Base-by-base conservation (phyloP, 768 basidiomycete genomes). In the Dioszegia aurantiaca region DNA sequence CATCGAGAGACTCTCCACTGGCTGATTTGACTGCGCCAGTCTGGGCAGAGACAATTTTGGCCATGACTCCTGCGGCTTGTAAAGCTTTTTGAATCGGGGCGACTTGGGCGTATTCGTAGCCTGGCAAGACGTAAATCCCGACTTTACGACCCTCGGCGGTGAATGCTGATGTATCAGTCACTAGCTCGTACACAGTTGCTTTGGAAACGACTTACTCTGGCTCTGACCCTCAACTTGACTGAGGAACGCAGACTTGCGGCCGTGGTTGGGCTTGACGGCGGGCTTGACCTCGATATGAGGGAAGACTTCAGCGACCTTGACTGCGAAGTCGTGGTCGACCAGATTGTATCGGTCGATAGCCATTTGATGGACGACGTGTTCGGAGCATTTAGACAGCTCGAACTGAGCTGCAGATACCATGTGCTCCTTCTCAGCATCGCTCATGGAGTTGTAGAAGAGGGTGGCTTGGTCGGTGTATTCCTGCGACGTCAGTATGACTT, bases 371-470 rank as follows among this genome's bases (percentile, higher is more conserved):
- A 93, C 87, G 2, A 79, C 76, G 0, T 82, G 81, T 65, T 91
- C 88, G 51, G 89, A 86, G 76, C 87, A 88, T 69, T 91, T 89
- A 57, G 84, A 85, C 31, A 94, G 81, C 77, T 92, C 90, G 73
- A 94, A 93, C 12, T 84, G 83, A 58, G 88, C 80, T 4, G 88
- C 90, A 3, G 78, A 69, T 47, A 84, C 77, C 28, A 91, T 78
- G 73, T 92, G 89, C n/a, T 77, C 61, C 76, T 86, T 84, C 79
- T 93, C 91, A 55, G 83, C 72, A 0, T 79, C 66, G 1, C 81
- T 67, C 45, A 93, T 81, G 5, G 89, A 92, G 78, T 94, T 92
- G 78, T 83, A 86, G 81, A 92, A 93, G 2, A 91, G 79, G 85
- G 85, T 9, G 83, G 79, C 84, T 68, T 94, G 91, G 55, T 76